These are phyloP conservation scores for Rhizopogon vulgaris DNA, from an alignment of 768 basidiomycete genomes.

Conservation along the genomic window DNA sequence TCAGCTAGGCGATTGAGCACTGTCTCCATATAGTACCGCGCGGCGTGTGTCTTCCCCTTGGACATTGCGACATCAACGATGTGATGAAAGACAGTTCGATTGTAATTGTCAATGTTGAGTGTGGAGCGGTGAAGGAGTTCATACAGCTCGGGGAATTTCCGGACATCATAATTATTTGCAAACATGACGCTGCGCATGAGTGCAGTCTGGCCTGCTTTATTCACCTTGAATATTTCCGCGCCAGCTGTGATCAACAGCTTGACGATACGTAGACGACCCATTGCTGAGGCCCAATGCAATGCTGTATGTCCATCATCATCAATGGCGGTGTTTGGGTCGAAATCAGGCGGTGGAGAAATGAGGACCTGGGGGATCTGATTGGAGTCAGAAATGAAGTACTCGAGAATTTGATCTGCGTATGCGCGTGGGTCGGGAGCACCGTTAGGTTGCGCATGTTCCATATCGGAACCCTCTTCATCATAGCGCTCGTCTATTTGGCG, in stretches of 20 bases:
- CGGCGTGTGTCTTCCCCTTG: constrained; percentile 96
- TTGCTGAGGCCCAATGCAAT: constrained; percentile 97
- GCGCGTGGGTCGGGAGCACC: constrained; percentile 49
- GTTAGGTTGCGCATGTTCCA: constrained; percentile 32
- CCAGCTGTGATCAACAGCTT: constrained; percentile 90
- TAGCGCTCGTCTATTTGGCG: constrained; percentile 41
- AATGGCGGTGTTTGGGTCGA: constrained; percentile 93
- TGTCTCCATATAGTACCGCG: constrained; percentile 98
- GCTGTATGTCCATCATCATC: constrained; percentile 98
- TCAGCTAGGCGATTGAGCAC: constrained; percentile 81
- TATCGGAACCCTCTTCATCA: constrained; percentile 40
- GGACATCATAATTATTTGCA: constrained; percentile 98
- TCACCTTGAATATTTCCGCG: constrained; percentile 95
- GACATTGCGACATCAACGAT: constrained; percentile 96
- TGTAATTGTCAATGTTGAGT: constrained; percentile 96
- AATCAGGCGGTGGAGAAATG: constrained; percentile 81
- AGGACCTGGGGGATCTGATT: constrained; percentile 85
- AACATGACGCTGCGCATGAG: constrained; percentile 99
- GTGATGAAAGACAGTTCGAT: constrained; percentile 97
- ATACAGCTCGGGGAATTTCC: constrained; percentile 97
- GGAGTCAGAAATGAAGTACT: constrained; percentile 98
- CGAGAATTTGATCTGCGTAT: constrained; percentile 95
- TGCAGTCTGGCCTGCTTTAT: constrained; percentile 93
- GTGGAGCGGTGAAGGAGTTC: constrained; percentile 97
- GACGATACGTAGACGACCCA: constrained; percentile 95